Conservation (phyloP, 2,329 filamentous ascomycete species). For the Emergomyces orientalis region DNA sequence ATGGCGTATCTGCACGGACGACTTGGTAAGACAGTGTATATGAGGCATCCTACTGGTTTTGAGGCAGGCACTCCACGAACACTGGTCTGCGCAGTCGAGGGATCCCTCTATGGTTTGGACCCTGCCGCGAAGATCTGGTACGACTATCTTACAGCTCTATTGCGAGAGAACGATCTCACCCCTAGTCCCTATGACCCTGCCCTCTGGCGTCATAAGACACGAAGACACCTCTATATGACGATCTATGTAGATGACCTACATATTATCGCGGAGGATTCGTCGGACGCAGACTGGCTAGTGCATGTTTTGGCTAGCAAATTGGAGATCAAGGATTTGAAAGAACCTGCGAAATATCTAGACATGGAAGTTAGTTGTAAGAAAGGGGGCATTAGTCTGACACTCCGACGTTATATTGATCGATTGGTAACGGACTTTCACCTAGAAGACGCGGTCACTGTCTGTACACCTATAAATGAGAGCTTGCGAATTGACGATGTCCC, state of each 20-base stretch:
- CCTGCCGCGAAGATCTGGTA: neutral
- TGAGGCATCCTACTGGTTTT: neutral
- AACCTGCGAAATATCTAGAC: neutral
- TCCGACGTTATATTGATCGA: neutral
- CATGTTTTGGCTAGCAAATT: fast-evolving
- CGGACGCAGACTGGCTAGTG: neutral
- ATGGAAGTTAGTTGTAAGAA: neutral
- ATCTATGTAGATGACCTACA: neutral
- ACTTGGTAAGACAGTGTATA: neutral
- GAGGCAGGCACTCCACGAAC: neutral
- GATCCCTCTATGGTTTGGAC: neutral
- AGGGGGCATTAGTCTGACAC: neutral
- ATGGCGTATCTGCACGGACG: neutral
- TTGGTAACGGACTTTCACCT: neutral
- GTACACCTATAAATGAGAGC: neutral
- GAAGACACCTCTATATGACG: neutral
- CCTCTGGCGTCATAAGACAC: neutral
- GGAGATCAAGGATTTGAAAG: neutral
- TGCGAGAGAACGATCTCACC: neutral
- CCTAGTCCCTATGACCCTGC: neutral
- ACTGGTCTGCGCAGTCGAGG: neutral
- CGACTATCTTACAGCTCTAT: neutral
- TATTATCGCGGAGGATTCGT: neutral
- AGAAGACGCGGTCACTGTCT: neutral
- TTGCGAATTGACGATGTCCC: neutral